Percentiles rank a stretch among this genome's conserved stretches.
These are phyloP conservation scores for Pseudogymnoascus sp. DNA, from an alignment of 2,329 filamentous ascomycete species.

Conservation along the genomic window DNA sequence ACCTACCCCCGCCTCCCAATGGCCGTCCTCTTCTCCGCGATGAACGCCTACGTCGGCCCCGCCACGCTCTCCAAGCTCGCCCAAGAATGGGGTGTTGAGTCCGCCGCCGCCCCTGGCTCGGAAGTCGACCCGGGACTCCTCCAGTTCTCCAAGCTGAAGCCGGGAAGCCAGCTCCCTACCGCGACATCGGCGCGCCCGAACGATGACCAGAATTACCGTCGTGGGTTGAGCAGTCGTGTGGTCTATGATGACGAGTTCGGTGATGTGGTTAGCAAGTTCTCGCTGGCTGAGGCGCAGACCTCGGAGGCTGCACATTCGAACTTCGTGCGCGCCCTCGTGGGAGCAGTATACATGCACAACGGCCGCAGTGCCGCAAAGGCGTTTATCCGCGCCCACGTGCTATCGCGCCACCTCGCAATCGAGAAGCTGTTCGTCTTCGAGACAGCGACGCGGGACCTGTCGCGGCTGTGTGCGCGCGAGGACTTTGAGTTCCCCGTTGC, in stretches of 20 bases:
- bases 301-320: conserved; percentile 52
- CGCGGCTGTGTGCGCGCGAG: conserved; percentile 76
- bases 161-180: conserved; percentile 36
- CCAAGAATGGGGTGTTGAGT: conserved; percentile 84
- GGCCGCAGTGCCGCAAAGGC: conserved; percentile 70
- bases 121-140: conserved; percentile 89
- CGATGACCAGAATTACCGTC: conserved; percentile 46
- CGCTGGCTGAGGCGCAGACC: conserved; percentile 20
- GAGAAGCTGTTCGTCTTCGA: conserved; percentile 75
- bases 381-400: conserved; percentile 78
- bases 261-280: conserved; percentile 40
- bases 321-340: conserved; percentile 77
- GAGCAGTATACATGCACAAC: conserved; percentile 76
- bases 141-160: conserved; percentile 56
- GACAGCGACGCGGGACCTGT: conserved; percentile 75
- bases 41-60: conserved; percentile 74
- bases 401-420: conserved; percentile 70
- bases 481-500: conserved; percentile 83
- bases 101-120: conserved; percentile 73
- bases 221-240: conserved; percentile 67
- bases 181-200: conserved; percentile 45
- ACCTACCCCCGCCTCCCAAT: conserved; percentile 87
- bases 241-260: conserved; percentile 82
- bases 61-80: conserved; percentile 66
- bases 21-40: conserved; percentile 75